These are phyloP conservation scores for Hanseniaspora valbyensis DNA, from an alignment of 805 yeast species.

Conservation along the genomic window DNA sequence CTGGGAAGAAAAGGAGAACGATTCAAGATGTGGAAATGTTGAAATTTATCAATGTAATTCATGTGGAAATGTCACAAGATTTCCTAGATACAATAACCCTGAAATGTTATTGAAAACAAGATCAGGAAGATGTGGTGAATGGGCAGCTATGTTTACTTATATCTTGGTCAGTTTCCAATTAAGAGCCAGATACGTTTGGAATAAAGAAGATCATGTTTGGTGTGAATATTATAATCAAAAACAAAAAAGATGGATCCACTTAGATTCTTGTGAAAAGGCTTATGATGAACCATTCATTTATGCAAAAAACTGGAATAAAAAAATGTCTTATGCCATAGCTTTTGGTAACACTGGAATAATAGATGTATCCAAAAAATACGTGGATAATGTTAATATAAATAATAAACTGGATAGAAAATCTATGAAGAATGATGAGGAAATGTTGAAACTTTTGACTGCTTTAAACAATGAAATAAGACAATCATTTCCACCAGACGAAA, in stretches of 20 bases:
- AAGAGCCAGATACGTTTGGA: slow-evolving; percentile 68
- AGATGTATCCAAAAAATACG: slow-evolving; percentile 65
- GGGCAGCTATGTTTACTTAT: slow-evolving; percentile 76
- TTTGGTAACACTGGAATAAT: slow-evolving; percentile 47
- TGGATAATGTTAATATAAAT: slow-evolving; percentile 31
- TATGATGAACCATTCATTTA: slow-evolving; percentile 73
- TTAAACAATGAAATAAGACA: slow-evolving; percentile 29
- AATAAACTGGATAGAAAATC: slow-evolving; percentile 39
- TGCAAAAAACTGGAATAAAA: slow-evolving; percentile 81
- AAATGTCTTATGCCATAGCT: slow-evolving; percentile 80
- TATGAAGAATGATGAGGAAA: slow-evolving; percentile 31
- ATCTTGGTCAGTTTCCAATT: slow-evolving; percentile 57
- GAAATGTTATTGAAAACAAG: slow-evolving; percentile 48
- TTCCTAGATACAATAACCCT: slow-evolving; percentile 70
- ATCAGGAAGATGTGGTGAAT: slow-evolving; percentile 86
- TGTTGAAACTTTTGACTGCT: slow-evolving; percentile 24
- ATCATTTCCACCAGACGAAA: slow-evolving; percentile 12
- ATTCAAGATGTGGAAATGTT: slow-evolving; percentile 40
- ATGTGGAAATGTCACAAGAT: slow-evolving; percentile 43
- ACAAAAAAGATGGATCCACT: slow-evolving; percentile 68
- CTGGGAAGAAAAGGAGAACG: slow-evolving; percentile 35
- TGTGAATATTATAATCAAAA: slow-evolving; percentile 66
- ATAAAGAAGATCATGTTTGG: slow-evolving; percentile 93
- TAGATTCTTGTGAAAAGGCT: slow-evolving; percentile 79
- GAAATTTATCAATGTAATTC: slow-evolving; percentile 54